Evolutionary conservation across 495 filamentous ascomycete species (phyloP).

Genomic region (Penicillium nucicola): DNA sequence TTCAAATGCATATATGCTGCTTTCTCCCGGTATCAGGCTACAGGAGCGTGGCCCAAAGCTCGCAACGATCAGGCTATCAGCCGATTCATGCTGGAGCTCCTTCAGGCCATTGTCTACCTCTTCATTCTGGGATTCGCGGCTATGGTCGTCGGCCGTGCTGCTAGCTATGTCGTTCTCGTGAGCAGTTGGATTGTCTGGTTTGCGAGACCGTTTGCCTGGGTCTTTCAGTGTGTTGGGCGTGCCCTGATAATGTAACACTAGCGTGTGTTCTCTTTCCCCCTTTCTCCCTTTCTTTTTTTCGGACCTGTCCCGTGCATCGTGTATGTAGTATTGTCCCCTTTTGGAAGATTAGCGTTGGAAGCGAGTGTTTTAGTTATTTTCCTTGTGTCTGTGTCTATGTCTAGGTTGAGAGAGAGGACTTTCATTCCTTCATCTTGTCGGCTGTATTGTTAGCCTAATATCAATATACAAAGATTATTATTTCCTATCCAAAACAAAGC

Average conservation of each 20-base stretch:
- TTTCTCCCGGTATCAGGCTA: constrained; percentile 32
- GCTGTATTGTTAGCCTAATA: background rate
- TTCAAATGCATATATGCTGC: constrained; percentile 23
- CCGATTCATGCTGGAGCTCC: constrained; percentile 29
- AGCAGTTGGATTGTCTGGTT: constrained; percentile 45
- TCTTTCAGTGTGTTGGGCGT: constrained; percentile 28
- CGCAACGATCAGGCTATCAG: constrained; percentile 28
- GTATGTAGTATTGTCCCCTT: background rate
- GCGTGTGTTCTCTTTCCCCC: background rate
- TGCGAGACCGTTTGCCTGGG: constrained; percentile 35
- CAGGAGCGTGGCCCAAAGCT: constrained; percentile 33
- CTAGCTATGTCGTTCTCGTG: constrained; percentile 35
- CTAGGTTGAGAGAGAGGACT: background rate
- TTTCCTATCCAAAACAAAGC: no score
- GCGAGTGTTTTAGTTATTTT: background rate
- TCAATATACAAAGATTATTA: background rate
- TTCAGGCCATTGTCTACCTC: constrained; percentile 37
- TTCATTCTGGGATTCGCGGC: constrained; percentile 33
- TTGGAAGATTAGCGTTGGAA: background rate
- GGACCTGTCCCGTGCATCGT: background rate
- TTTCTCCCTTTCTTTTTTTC: no score
- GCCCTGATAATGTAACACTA: constrained; percentile 19
- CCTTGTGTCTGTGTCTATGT: background rate
- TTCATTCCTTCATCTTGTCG: background rate
- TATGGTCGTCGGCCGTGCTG: constrained; percentile 30